Evolutionary conservation across 1,139 yeast species (phyloP).

Genomic region (Waltiozyma sp.): DNA sequence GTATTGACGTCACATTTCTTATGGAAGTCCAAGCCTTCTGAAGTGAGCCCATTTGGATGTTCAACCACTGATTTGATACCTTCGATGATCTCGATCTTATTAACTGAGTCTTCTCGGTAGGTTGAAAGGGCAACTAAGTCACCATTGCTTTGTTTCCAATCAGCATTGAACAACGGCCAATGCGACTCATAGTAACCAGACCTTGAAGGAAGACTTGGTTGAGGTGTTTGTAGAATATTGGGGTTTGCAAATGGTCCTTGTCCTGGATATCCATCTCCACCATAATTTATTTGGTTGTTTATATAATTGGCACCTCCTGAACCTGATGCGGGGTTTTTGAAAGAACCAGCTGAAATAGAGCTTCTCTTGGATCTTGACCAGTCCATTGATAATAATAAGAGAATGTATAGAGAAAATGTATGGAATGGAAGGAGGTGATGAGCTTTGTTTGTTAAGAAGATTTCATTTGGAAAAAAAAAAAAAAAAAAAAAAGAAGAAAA

Average conservation of each 20-base stretch:
- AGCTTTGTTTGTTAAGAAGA: no score
- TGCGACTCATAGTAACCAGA: constrained; percentile 48
- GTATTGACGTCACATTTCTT: constrained; percentile 42
- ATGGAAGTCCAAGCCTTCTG: constrained; percentile 28
- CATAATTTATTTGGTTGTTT: constrained; percentile 1
- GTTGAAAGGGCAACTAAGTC: constrained; percentile 53
- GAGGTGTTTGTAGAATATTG: neutral
- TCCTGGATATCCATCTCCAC: constrained; percentile 2
- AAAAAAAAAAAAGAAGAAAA: no score
- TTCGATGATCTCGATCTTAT: constrained; percentile 30
- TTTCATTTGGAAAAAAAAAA: no score
- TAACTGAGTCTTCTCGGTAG: constrained; percentile 58
- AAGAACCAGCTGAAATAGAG: constrained; percentile 17
- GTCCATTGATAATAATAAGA: constrained; percentile 9
- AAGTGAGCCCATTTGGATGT: constrained; percentile 15
- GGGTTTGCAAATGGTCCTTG: neutral
- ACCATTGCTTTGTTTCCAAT: constrained; percentile 37
- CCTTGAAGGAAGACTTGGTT: constrained; percentile 23
- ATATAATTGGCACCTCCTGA: neutral
- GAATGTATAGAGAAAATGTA: no score
- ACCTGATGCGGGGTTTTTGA: constrained; percentile 2
- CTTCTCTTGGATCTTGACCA: constrained; percentile 17
- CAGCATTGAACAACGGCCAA: constrained; percentile 55
- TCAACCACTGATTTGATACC: constrained; percentile 12
- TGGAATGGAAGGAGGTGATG: neutral